Conservation (phyloP, 495 filamentous ascomycete genomes). For the Podospora fimiseda region DNA sequence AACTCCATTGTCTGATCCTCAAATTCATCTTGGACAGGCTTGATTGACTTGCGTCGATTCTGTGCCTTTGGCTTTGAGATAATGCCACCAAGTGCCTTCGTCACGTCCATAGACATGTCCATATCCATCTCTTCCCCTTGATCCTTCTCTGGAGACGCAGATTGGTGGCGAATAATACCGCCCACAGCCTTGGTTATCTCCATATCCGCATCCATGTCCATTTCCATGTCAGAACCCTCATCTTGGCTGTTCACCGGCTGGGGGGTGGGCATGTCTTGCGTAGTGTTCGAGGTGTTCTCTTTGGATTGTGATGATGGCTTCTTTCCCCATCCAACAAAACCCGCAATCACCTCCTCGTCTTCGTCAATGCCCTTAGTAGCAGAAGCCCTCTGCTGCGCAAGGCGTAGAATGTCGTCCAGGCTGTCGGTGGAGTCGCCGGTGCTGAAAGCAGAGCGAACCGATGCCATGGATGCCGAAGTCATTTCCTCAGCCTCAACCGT, state of each 20-base stretch:
- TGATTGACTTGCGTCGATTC: constrained; percentile 20
- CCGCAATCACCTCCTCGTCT: constrained; percentile 73
- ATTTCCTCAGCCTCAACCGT: constrained; percentile 63
- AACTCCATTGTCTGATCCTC: constrained; percentile 73
- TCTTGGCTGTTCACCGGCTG: constrained; percentile 17
- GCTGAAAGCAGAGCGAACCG: constrained; percentile 50
- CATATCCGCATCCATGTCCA: constrained; percentile 47
- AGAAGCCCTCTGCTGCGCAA: constrained; percentile 67
- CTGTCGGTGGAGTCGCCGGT: constrained; percentile 55
- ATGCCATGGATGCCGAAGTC: constrained; percentile 57
- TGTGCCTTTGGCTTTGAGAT: constrained; percentile 41
- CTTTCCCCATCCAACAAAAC: constrained; percentile 42
- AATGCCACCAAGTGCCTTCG: constrained; percentile 75
- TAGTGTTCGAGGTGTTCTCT: constrained; percentile 1
- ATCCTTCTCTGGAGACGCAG: constrained; percentile 26
- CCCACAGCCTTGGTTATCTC: constrained; percentile 53
- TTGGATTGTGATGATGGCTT: constrained; percentile 20
- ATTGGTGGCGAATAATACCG: constrained; percentile 42
- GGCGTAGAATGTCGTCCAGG: constrained; percentile 69
- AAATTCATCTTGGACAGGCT: constrained; percentile 10
- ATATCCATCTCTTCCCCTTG: constrained; percentile 56
- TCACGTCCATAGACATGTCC: constrained; percentile 82
- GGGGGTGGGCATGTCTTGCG: constrained; percentile 7
- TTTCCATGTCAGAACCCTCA: constrained; percentile 27
- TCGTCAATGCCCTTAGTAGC: constrained; percentile 66